phyloP scores from a whole-genome alignment of 129 eudicot species.

The Tagetes erecta region DNA sequence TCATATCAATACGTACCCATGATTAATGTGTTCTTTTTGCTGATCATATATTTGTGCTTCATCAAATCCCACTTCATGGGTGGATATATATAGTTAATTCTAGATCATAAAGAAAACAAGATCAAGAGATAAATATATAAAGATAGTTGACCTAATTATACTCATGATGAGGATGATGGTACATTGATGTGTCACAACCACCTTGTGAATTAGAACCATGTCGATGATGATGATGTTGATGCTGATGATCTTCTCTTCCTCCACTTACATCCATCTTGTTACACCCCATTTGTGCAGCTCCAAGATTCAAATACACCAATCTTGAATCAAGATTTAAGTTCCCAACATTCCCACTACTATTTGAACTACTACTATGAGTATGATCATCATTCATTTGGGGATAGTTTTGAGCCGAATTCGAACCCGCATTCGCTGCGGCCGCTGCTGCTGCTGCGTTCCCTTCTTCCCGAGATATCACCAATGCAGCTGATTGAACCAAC shows the following conservation, averaged over 20 bases:
- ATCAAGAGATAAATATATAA: slow-evolving; percentile 24
- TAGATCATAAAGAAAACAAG: slow-evolving; percentile 25
- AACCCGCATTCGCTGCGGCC: slow-evolving; percentile 26
- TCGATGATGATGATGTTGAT: slow-evolving; percentile 43
- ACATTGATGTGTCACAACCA: slow-evolving; percentile 68
- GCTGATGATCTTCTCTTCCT: slow-evolving; percentile 36
- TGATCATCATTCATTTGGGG: slow-evolving; percentile 53
- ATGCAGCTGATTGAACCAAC: slow-evolving; percentile 92
- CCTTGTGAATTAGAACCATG: slow-evolving; percentile 48
- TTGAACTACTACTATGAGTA: slow-evolving; percentile 45
- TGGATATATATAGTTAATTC: slow-evolving; percentile 30
- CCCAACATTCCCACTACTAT: slow-evolving; percentile 48
- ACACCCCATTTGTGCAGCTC: slow-evolving; percentile 66
- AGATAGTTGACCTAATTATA: slow-evolving; percentile 47
- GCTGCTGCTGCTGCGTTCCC: slow-evolving; percentile 27
- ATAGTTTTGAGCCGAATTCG: slow-evolving; percentile 41
- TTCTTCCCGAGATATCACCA: slow-evolving; percentile 93
- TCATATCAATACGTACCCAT: slow-evolving; percentile 36
- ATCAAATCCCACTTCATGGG: slow-evolving; percentile 39
- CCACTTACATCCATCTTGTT: slow-evolving; percentile 38
- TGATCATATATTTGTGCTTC: slow-evolving; percentile 34
- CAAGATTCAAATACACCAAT: slow-evolving; percentile 79
- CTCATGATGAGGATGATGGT: slow-evolving; percentile 72
- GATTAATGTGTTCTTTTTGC: slow-evolving; percentile 19
- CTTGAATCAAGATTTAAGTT: slow-evolving; percentile 69